Evolutionary conservation across 1,284 basidiomycete species (phyloP), one percentile per base, ranked within the genome.

Genomic region (Ceratobasidium sp.): DNA sequence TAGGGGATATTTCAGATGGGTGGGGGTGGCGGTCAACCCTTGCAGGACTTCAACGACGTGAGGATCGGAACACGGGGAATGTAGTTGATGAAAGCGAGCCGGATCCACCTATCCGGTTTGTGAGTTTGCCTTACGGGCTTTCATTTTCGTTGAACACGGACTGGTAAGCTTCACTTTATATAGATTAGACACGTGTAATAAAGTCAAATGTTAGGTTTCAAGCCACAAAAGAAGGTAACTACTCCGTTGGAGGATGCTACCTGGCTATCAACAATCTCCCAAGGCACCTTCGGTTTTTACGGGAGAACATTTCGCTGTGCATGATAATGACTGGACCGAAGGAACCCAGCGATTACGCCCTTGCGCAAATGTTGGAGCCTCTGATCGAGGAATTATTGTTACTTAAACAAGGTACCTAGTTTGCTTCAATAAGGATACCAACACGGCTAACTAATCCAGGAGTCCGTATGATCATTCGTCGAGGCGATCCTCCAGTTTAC

Each of bases 321-420:
- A 29, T 65, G 0, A 24, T 71, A 9, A 63, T 71, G 36, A 65
- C 74, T 27, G 66, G 74, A 4, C 74, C 74, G n/a, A 56, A 71
- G 0, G 57, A 67, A 17, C 74, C 65, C 4, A 44, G 14, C 5
- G 31, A 27, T 6, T 67, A 71, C 22, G 63, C 48, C 3, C 44
- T 71, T 1, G 54, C 60, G n/a, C 73, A 75, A 15, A 48, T 67
- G 31, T 22, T 75, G 6, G 57, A 48, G 3, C 64, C 57, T 0
- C 8, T 75, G 9, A 31, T 75, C 7, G 50, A 75, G 9, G 56
- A 75, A 8, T 17, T 73, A 22, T 29, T 73, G 11, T 7, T 33
- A 17, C 71, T 73, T 1, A 44, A 73, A 17, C 33, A 54, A 64
- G 59, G 71, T 64, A 8, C 14, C 44, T 48, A n/a, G 3, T 59